Percentiles rank a stretch among this genome's conserved stretches.
These are phyloP conservation scores for Noccaea caerulescens DNA, from an alignment of 345 rosid species.

Conservation along the genomic window DNA sequence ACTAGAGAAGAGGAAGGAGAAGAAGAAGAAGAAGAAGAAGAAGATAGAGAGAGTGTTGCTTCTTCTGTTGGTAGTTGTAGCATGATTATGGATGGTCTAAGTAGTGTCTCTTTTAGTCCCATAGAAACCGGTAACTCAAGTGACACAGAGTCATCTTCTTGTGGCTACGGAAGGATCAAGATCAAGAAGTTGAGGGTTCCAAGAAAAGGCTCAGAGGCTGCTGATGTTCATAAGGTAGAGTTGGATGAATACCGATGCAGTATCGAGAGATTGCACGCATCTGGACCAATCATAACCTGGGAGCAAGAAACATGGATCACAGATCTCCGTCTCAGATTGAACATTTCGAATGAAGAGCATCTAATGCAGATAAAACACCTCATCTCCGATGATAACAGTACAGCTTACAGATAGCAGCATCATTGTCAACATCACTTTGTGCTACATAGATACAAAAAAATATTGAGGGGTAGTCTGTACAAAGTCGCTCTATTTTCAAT, in stretches of 20 bases:
- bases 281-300: slow-evolving; percentile 78
- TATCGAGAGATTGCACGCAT: slow-evolving; percentile 73
- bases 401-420: slow-evolving; percentile 55
- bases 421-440: slow-evolving; percentile 8
- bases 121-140: slow-evolving; percentile 33
- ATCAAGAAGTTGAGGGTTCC: not conserved
- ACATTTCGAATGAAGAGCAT: slow-evolving; percentile 86
- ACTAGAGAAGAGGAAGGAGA: slow-evolving; percentile 19
- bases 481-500: slow-evolving; percentile 9
- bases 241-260: slow-evolving; percentile 68
- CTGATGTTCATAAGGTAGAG: slow-evolving; percentile 69
- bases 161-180: slow-evolving; percentile 21
- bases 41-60: slow-evolving; percentile 45
- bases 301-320: slow-evolving; percentile 87
- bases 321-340: slow-evolving; percentile 72
- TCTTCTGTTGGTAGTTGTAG: slow-evolving; percentile 80
- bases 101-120: slow-evolving; percentile 35
- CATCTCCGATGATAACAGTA: slow-evolving; percentile 61
- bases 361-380: slow-evolving; percentile 73
- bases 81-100: slow-evolving; percentile 36
- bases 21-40: slow-evolving; percentile 42
- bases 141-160: slow-evolving; percentile 43
- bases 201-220: slow-evolving; percentile 46
- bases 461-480: slow-evolving; percentile 28
- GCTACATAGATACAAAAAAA: slow-evolving; percentile 27